phyloP scores from a whole-genome alignment of 2,329 filamentous ascomycete genomes.

The Fusarium albosuccineum region DNA sequence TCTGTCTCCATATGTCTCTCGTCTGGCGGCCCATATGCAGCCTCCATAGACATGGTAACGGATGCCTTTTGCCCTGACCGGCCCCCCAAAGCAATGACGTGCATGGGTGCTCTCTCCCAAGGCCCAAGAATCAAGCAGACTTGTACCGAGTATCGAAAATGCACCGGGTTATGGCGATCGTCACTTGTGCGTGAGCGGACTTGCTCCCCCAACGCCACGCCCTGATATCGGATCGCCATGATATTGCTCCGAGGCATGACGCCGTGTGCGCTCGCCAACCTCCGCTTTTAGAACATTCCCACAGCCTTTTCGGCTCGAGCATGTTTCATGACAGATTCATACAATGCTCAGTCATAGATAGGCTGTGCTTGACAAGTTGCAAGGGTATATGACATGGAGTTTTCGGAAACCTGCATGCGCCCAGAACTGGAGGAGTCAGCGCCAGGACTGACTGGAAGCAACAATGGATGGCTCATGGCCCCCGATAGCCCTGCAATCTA shows the following conservation, averaged over 20 bases:
- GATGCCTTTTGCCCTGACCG: slow-evolving; percentile 17
- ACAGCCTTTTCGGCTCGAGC: not conserved
- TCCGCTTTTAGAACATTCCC: not conserved
- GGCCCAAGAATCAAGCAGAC: slow-evolving; percentile 5
- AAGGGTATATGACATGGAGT: slow-evolving; percentile 26
- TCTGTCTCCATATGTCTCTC: not conserved
- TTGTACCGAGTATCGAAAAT: slow-evolving; percentile 24
- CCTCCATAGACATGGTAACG: slow-evolving; percentile 13
- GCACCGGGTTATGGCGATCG: not conserved
- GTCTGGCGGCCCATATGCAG: slow-evolving; percentile 30
- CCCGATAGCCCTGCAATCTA: slow-evolving; percentile 21
- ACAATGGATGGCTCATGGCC: not conserved
- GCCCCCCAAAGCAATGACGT: slow-evolving; percentile 29
- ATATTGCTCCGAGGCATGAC: not conserved
- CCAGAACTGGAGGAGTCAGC: slow-evolving; percentile 8
- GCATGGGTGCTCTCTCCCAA: slow-evolving; percentile 17
- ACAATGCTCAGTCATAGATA: not conserved
- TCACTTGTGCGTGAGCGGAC: not conserved
- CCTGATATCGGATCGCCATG: slow-evolving; percentile 5
- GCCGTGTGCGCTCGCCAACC: not conserved
- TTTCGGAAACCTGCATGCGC: slow-evolving; percentile 31
- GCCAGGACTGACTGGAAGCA: slow-evolving; percentile 5
- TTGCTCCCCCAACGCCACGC: not conserved
- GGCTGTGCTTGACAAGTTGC: slow-evolving; percentile 12
- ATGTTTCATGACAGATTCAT: not conserved